phyloP scores from a whole-genome alignment of 768 basidiomycete genomes.

The Clitopilus hobsonii region DNA sequence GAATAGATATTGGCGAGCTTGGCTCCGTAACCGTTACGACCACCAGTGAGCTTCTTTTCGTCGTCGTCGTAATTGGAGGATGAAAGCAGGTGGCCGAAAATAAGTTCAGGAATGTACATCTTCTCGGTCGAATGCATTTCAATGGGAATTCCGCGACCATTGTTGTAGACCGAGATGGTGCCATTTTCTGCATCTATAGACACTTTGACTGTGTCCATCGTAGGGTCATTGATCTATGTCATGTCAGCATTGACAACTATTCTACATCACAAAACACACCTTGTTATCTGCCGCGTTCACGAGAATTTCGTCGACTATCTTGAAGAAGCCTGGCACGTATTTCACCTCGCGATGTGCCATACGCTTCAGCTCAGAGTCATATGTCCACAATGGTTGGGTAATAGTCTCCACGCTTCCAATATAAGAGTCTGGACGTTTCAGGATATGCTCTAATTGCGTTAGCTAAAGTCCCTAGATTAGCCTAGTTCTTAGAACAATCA shows the following conservation, averaged over 20 bases:
- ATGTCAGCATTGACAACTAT: too few species aligned
- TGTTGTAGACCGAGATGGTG: constrained; percentile 91
- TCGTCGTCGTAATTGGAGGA: constrained; percentile 98
- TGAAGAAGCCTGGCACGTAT: constrained; percentile 97
- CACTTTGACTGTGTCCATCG: constrained; percentile 90
- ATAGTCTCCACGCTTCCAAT: constrained; percentile 94
- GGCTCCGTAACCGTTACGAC: constrained; percentile 97
- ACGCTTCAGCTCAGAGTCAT: constrained; percentile 75
- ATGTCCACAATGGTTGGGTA: constrained; percentile 91
- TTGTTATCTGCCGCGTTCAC: constrained; percentile 99
- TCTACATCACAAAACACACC: constrained; percentile 35
- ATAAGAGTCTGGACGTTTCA: constrained; percentile 91
- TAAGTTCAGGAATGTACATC: constrained; percentile 94
- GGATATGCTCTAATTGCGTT: constrained; percentile 90
- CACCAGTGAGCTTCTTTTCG: constrained; percentile 97
- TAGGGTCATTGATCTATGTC: constrained; percentile 80
- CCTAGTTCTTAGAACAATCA: background rate
- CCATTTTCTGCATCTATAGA: constrained; percentile 79
- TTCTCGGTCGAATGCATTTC: constrained; percentile 92
- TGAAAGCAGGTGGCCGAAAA: constrained; percentile 92
- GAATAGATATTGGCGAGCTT: constrained; percentile 99
- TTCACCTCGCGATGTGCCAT: constrained; percentile 82
- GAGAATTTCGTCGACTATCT: constrained; percentile 98
- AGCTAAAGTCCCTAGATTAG: constrained; percentile 46
- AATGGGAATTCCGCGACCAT: constrained; percentile 93